Base-by-base conservation (phyloP, 768 basidiomycete genomes). In the Russula foetens region DNA sequence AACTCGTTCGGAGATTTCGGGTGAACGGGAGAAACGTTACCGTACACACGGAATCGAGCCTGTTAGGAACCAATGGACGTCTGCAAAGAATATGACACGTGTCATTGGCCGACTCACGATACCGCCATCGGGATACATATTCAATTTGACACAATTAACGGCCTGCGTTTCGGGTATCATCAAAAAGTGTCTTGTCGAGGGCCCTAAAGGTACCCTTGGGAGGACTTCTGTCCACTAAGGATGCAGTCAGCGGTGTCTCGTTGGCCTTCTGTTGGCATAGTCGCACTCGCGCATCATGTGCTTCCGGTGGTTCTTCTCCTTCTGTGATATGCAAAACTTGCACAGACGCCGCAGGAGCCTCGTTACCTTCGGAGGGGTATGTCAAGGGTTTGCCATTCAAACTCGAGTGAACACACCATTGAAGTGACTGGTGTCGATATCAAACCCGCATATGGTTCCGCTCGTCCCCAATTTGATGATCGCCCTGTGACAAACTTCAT, bases 51-150 rank as follows among this genome's bases (percentile, higher is more conserved):
- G 76, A 97, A 97, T 17, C 96, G 85, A 54, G 91, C 94, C 92
- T 95, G 64, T 28, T 48, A 66, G 35, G 44, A 48, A 31, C 49
- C 52, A 41, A 44, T 31, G 24, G 49, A 47, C 9, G 29, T 51
- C n/a, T 23, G 31, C n/a, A 35, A 46, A 41, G 70, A 57, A 53
- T 54, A 31, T 17, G 52, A 38, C 33, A 31, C 12, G 19, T 43
- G 59, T 63, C 24, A 53, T 58, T 49, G 49, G 29, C 19, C 52
- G 45, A 76, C 87, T 75, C 69, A 93, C 94, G 70, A 98, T 93
- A 3, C 97, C 97, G 43, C 97, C 97, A 68, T 99, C 97, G 3
- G 97, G 97, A 74, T 93, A 92, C 83, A 96, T 94, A 66, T 88
- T 85, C 24, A 99, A 83, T 73, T 91, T 97, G 60, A 99, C 85